Base-by-base conservation (phyloP, 164 flowering plant genomes). In the Dillenia turbinata region DNA sequence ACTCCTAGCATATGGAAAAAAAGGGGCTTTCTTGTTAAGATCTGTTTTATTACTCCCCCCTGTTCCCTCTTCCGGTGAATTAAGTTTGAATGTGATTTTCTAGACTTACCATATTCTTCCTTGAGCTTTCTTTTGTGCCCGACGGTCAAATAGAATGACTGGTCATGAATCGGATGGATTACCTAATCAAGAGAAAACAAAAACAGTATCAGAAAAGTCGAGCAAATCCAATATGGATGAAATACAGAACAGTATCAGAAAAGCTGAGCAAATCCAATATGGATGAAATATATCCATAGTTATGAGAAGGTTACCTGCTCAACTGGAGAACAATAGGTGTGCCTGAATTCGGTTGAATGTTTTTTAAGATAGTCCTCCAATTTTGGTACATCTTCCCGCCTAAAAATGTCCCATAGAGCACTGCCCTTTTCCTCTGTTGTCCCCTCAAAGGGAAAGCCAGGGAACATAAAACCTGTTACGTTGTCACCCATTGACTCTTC, bases 131-230 rank as follows among this genome's bases (percentile, higher is more conserved):
- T 75, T 63, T 92, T 92, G 67, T 92, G 96, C 66, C 83, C 88
- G 52, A 59, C 43, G 47, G 78, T 85, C 44, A 92, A 67, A 71
- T 84, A 92, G 62, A 89, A 92, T 22, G 71, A 49, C 64, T 92
- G 96, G 61, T 89, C 96, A 66, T 87, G 97, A 62, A 92, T 86
- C 12, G 97, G 96, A 76, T 92, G 92, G 58, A 69, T 56, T 40
- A 92, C 90, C 97, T 91, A 51, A 56, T 16, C 33, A 51, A 40
- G 12, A 54, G 45, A 46, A 12, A 59, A 46, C 11, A 51, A 52
- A 24, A 44, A 46, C 5, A 6, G 40, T 33, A 33, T 33, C 40
- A 33, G 40, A 33, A 33, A 0, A 33, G 40, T 7, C 5, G 40
- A 33, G 7, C 40, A 33, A 5, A 33, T 33, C 40, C 40, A 33